Evolutionary conservation across 2,329 filamentous ascomycete genomes (phyloP).

Genomic region (Fusarium sp.): DNA sequence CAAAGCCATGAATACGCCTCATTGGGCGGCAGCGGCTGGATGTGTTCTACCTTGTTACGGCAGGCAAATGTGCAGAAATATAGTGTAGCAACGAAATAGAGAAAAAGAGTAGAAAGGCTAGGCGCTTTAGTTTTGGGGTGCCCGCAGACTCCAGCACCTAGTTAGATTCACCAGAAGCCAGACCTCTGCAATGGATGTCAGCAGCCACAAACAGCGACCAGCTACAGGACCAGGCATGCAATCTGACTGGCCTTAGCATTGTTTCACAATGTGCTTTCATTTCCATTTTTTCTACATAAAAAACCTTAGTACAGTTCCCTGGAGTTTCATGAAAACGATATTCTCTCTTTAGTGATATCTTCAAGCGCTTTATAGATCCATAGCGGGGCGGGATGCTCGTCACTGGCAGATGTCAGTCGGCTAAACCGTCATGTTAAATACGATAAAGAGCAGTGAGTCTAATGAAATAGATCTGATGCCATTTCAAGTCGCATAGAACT

Average conservation of each 20-base stretch:
- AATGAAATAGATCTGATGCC: neutral
- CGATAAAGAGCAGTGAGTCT: neutral
- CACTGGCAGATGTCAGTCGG: neutral
- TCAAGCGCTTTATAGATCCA: neutral
- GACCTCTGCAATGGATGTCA: neutral
- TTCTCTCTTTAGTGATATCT: neutral
- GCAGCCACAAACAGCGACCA: neutral
- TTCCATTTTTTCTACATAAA: neutral
- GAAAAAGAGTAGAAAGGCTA: neutral
- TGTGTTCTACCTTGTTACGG: neutral
- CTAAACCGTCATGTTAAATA: neutral
- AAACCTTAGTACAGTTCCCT: neutral
- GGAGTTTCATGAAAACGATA: neutral
- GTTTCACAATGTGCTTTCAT: neutral
- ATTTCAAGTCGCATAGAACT: neutral
- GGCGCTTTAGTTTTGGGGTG: neutral
- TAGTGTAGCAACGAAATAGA: neutral
- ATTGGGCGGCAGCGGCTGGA: neutral
- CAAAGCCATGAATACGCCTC: neutral
- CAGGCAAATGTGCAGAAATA: neutral
- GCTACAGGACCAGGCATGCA: neutral
- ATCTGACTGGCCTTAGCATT: neutral
- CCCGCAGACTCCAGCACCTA: neutral
- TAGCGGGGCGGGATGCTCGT: neutral
- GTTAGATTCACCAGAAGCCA: neutral